Conservation (phyloP, 805 yeast genomes). For the Spathaspora gorwiae region DNA sequence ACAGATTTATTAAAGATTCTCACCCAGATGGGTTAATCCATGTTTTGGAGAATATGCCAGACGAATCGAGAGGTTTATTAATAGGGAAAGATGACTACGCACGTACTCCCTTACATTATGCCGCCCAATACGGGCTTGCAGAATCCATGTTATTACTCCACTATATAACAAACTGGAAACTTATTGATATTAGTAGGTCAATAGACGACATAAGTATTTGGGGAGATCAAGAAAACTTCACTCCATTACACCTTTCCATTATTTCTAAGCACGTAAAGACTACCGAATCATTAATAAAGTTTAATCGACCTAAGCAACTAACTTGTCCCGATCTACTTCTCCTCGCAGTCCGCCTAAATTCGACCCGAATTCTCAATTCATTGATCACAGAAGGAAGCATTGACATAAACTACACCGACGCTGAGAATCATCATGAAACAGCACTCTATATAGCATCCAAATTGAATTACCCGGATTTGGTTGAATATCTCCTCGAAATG, state of each 20-base stretch:
- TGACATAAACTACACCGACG: slow-evolving; percentile 59
- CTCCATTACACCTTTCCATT: slow-evolving; percentile 82
- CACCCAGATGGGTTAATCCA: slow-evolving; percentile 47
- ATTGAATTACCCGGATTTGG: slow-evolving; percentile 50
- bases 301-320: slow-evolving; percentile 36
- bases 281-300: slow-evolving; percentile 51
- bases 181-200: slow-evolving; percentile 43
- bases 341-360: slow-evolving; percentile 64
- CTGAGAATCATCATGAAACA: slow-evolving; percentile 61
- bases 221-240: slow-evolving; percentile 75
- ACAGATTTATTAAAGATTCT: not conserved
- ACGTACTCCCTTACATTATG: slow-evolving; percentile 86
- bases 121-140: slow-evolving; percentile 79
- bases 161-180: slow-evolving; percentile 60
- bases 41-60: slow-evolving; percentile 48
- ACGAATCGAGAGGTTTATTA: slow-evolving; percentile 26
- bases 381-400: slow-evolving; percentile 55
- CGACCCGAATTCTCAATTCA: slow-evolving; percentile 50
- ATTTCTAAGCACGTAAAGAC: slow-evolving; percentile 81
- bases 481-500: slow-evolving; percentile 47
- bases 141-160: not conserved
- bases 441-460: slow-evolving; percentile 79
- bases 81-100: slow-evolving; percentile 68
- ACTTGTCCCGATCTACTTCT: slow-evolving; percentile 56
- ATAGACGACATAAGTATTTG: slow-evolving; percentile 55